Evolutionary conservation across 2,329 filamentous ascomycete species (phyloP), one percentile per base, ranked within the genome.

Genomic region (Davidsoniella australis): DNA sequence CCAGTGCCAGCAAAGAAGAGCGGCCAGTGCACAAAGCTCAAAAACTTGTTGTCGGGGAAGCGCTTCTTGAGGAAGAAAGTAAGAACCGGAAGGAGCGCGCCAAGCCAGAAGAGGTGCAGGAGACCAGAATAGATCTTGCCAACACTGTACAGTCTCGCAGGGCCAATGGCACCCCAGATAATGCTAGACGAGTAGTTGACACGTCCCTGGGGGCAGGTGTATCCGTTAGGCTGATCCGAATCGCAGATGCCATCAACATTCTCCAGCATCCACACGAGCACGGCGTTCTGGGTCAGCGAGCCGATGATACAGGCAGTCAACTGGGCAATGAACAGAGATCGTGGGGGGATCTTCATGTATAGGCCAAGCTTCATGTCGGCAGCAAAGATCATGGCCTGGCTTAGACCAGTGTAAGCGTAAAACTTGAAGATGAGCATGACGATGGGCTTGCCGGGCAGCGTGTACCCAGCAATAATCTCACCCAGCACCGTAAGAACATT

Each of bases 81-180:
- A 10, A 53, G 41, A 2, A 72, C 53, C 0, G 73, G 73, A 3
- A 70, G 59, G 2, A 66, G 36, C 33, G 66, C 66, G 2, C 74
- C 74, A 9, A 73, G 67, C 24, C 76, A 61, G 66, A 69, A 77
- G 62, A 75, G 75, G 56, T 63, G 75, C 58, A 73, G 68, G 24
- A 73, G 62, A 37, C 63, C 63, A 0, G 63, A 60, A 57, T 75
- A 76, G 3, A 70, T 61, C 14, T 65, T 60, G 18, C 61, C 61
- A n/a, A 56, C 55, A 9, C 62, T 61, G 49, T 63, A 63, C 29
- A 64, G 58, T 42, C 56, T 55, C 24, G 49, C 54, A 2, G 62
- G 63, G 0, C 63, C 76, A 48, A 80, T 75, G n/a, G 75, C 66
- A 49, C 76, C 76, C 76, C 75, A 77, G 51, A 77, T 70, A 4